Base-by-base conservation (phyloP, 2,329 filamentous ascomycete genomes). In the Hypoxylon sp. region DNA sequence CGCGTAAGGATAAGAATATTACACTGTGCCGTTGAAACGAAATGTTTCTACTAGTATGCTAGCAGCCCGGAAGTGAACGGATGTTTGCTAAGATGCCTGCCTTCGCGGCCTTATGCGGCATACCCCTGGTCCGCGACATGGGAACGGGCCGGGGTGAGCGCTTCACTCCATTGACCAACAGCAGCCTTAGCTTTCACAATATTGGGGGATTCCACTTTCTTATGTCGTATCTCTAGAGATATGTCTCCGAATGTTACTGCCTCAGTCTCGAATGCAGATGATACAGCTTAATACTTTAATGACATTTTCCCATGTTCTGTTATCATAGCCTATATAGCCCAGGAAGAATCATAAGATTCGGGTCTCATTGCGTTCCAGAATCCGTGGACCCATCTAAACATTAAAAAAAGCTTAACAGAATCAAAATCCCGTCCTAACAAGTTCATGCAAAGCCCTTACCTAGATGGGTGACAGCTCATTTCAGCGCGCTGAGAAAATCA, bases 61-160 rank as follows among this genome's bases (percentile, higher is more conserved):
- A 27, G 27, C 46, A 50, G 17, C 46, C 46, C 27, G 46, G 27
- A 31, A 50, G 46, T 50, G 46, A 27, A 50, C 27, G 46, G 46
- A 50, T 27, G 27, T 50, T 50, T 29, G 24, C 8, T 50, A 8
- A n/a, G 46, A 31, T 50, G 27, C 46, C 46, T 50, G 46, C 11
- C 11, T 4, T 10, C 32, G 24, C 32, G 11, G 32, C 27, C 46
- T 50, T 31, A 50, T 50, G 46, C 46, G 24, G 46, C 10, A 50
- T 29, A 1, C 11, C 46, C 46, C 46, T 50, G 15, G 27, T n/a
- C 27, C 27, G 21, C 19, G 39, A 21, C 15, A 44, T 44, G 17
- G 39, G 15, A 44, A 31, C 24, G 46, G 24, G 15, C 46, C 46
- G 46, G 46, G 24, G 24, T 10, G 21, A 29, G n/a, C 15, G 21